Evolutionary conservation across 306 rosid genomes (phyloP), one percentile per base, ranked within the genome.

Genomic region (Lotus japonicus): DNA sequence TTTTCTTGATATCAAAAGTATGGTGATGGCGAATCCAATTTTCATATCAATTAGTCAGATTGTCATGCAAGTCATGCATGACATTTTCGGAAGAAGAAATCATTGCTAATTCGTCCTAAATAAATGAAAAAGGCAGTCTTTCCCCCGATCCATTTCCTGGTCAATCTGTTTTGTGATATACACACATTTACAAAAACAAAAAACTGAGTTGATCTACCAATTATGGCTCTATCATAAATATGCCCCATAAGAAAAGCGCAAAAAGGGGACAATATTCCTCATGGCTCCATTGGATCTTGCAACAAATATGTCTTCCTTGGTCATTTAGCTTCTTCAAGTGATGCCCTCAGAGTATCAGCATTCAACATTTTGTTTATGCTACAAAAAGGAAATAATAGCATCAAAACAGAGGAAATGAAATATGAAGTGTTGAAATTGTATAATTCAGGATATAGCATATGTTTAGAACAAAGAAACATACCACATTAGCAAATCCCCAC

Each of bases 261-360:
- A n/a, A 28, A 71, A 75, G 13, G 15, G 59, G 36, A 66, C 54
- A 73, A 18, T 9, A 1, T 21, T 46, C 50, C 66, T 41, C 64
- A 9, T 51, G 28, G 33, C 49, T 56, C 59, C 66, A 15, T 0
- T 11, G 45, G 42, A 50, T 23, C 53, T 44, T 21, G 17, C 12
- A 14, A 66, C 1, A 9, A 2, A 41, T 4, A 41, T 18, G 33
- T 42, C 3, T 51, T 6, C 11, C 51, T 18, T 52, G 71, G 48
- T 86, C 82, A 82, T 51, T 77, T 73, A 16, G 96, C 95, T 80
- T 79, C 90, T 81, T 76, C 82, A 61, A 90, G 97, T 39, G 80
- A 68, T 21, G 89, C 45, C 0, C 90, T 80, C 11, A 87, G 10
- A 42, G 80, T 36, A 35, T 81, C 79, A 0, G 89, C 78, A 67